Conservation (phyloP, 2,329 filamentous ascomycete genomes). For the Aspergillus intermedius region DNA sequence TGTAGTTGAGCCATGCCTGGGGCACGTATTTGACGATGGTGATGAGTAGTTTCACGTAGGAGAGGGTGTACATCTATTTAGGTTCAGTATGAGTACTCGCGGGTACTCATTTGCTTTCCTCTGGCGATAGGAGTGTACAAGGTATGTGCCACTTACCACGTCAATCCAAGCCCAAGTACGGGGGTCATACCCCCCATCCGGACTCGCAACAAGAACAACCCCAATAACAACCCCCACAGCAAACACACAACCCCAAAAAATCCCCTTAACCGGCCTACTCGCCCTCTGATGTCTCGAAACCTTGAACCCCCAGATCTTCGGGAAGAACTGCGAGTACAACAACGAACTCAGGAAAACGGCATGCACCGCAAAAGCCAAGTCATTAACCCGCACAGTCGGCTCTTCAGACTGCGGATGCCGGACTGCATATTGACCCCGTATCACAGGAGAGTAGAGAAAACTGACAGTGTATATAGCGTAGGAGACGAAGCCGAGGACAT, state of each 20-base stretch:
- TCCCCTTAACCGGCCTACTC: slow-evolving; percentile 58
- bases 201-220: slow-evolving; percentile 39
- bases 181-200: slow-evolving; percentile 41
- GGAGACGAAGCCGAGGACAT: slow-evolving; percentile 54
- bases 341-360: slow-evolving; percentile 66
- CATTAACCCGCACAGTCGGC: slow-evolving; percentile 83
- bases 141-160: slow-evolving; percentile 41
- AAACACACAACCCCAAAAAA: slow-evolving; percentile 62
- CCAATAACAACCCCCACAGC: slow-evolving; percentile 29
- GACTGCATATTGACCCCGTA: slow-evolving; percentile 75
- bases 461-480: slow-evolving; percentile 69
- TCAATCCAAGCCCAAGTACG: slow-evolving; percentile 58
- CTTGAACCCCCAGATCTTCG: slow-evolving; percentile 67
- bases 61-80: slow-evolving; percentile 57
- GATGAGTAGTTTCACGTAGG: slow-evolving; percentile 82
- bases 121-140: neutral
- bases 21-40: slow-evolving; percentile 92
- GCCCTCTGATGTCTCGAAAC: slow-evolving; percentile 50
- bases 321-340: slow-evolving; percentile 70
- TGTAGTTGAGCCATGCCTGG: slow-evolving; percentile 75
- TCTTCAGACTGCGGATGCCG: slow-evolving; percentile 66
- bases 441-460: slow-evolving; percentile 71
- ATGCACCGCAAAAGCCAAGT: slow-evolving; percentile 80
- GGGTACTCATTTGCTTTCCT: neutral
- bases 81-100: slow-evolving; percentile 10